These are phyloP conservation scores for Aquilaria malaccensis DNA, from an alignment of 345 rosid species.

Conservation along the genomic window DNA sequence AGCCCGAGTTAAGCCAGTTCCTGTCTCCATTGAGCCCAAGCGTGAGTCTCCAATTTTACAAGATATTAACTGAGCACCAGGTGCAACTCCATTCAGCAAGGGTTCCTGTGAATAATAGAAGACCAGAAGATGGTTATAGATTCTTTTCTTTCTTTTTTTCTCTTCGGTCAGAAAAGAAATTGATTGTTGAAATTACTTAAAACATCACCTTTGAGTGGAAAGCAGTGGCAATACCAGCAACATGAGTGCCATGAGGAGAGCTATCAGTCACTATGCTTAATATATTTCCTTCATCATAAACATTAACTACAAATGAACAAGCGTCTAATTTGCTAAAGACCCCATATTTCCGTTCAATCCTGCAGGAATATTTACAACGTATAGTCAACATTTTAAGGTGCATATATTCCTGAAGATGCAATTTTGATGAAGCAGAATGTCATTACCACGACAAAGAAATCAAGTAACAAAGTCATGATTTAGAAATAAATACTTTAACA, in stretches of 20 bases:
- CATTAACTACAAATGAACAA: conserved; percentile 76
- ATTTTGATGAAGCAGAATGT: not conserved
- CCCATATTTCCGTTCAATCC: conserved; percentile 80
- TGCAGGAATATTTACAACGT: conserved; percentile 20
- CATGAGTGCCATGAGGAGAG: conserved; percentile 99
- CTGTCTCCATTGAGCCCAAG: conserved; percentile 95
- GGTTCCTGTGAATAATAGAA: conserved; percentile 53
- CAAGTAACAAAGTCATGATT: conserved; percentile 1
- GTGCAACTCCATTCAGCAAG: conserved; percentile 90
- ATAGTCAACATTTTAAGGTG: not conserved
- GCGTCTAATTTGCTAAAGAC: conserved; percentile 95
- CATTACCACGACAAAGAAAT: conserved; percentile 1
- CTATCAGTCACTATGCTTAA: conserved; percentile 90
- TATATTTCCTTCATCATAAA: conserved; percentile 75
- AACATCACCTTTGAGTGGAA: conserved; percentile 74
- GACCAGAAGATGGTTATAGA: conserved; percentile 4
- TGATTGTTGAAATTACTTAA: not conserved
- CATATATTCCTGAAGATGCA: not conserved
- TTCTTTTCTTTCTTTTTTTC: not conserved
- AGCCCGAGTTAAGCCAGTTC: conserved; percentile 91
- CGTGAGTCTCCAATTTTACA: conserved; percentile 98
- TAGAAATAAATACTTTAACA: not conserved
- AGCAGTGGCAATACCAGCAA: conserved; percentile 95
- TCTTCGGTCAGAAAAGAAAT: conserved; percentile 1
- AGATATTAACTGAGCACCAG: conserved; percentile 95